Conservation (phyloP, 108 stramenopile species). For the Phaeodactylum tricornutum region DNA sequence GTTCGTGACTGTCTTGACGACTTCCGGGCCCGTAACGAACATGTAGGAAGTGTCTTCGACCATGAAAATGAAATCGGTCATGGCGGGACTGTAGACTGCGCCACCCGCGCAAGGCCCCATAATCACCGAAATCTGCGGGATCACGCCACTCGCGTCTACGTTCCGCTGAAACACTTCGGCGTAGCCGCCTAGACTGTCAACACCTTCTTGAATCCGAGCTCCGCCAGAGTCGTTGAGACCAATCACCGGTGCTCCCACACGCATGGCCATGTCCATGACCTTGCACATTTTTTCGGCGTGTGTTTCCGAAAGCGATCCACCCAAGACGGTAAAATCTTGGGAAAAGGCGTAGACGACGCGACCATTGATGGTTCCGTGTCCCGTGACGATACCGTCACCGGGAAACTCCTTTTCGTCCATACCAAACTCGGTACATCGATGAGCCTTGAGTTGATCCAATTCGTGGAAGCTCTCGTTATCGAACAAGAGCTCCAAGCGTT, state of each 20-base stretch:
- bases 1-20: conserved; percentile 98
- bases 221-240: conserved; percentile 99
- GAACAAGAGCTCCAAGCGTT: conserved; percentile 86
- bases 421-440: conserved; percentile 97
- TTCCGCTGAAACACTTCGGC: conserved; percentile 99
- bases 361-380: conserved; percentile 61
- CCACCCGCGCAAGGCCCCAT: conserved; percentile 80
- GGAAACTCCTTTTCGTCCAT: conserved; percentile 80
- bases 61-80: conserved; percentile 99
- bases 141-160: conserved; percentile 92
- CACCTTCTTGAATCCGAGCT: conserved; percentile 99
- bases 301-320: conserved; percentile 91
- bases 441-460: conserved; percentile 90
- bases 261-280: conserved; percentile 95
- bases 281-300: conserved; percentile 99
- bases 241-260: conserved; percentile 94
- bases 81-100: conserved; percentile 97
- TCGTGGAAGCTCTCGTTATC: conserved; percentile 90
- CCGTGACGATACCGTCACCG: conserved; percentile 94
- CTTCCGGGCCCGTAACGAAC: conserved; percentile 99
- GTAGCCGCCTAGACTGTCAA: conserved; percentile 91
- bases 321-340: conserved; percentile 97
- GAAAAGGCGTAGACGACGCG: conserved; percentile 83
- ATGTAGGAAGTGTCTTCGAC: conserved; percentile 88
- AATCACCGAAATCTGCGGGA: conserved; percentile 91